phyloP scores from a whole-genome alignment of 176 grass and related monocot species.

The Zea mays region Zm-B73-REFERENCE-NAM-5.0 NC_050101.1:159239501-159240000 shows the following conservation, averaged over 20 bases:
- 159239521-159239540: too few relatives aligned
- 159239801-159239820: slow-evolving; percentile 59
- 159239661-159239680: not conserved
- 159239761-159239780: slow-evolving; percentile 16
- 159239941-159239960: slow-evolving; percentile 78
- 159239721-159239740: not conserved
- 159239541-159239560: too few relatives aligned
- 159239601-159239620: slow-evolving; percentile 23
- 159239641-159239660: not conserved
- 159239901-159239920: slow-evolving; percentile 97
- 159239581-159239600: too few relatives aligned
- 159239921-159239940: slow-evolving; percentile 67
- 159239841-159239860: slow-evolving; percentile 66
- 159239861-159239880: slow-evolving; percentile 88
- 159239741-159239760: slow-evolving; percentile 1
- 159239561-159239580: too few relatives aligned
- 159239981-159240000: slow-evolving; percentile 85
- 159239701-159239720: not conserved
- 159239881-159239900: slow-evolving; percentile 97
- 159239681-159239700: slow-evolving; percentile 1
- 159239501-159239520: too few relatives aligned
- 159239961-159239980: slow-evolving; percentile 86
- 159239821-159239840: slow-evolving; percentile 76
- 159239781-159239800: slow-evolving; percentile 7
- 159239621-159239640: not conserved